phyloP scores from a whole-genome alignment of 805 yeast species.

The Saccharomycodes ludwigii region DNA sequence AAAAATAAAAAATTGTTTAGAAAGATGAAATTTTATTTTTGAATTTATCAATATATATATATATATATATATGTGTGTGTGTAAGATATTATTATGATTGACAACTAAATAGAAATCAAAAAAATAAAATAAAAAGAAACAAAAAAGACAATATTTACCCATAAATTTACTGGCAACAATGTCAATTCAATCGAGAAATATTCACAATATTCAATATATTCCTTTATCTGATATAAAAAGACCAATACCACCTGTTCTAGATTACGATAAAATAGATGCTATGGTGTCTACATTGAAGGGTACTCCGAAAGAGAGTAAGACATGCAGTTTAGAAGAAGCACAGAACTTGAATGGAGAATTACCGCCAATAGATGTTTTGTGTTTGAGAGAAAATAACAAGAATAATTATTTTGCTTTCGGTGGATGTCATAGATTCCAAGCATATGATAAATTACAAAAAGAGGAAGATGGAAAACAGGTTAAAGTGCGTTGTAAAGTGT shows the following conservation, averaged over 20 bases:
- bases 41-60: background rate
- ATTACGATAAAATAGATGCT: slow-evolving; percentile 57
- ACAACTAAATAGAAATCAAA: too few relatives aligned
- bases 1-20: background rate
- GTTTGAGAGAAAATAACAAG: slow-evolving; percentile 50
- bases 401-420: slow-evolving; percentile 67
- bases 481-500: slow-evolving; percentile 54
- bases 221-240: slow-evolving; percentile 60
- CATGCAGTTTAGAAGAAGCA: slow-evolving; percentile 36
- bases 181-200: slow-evolving; percentile 58
- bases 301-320: slow-evolving; percentile 47
- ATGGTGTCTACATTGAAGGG: slow-evolving; percentile 68
- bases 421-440: slow-evolving; percentile 84
- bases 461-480: slow-evolving; percentile 22
- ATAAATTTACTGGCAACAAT: too few relatives aligned
- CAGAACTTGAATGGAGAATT: slow-evolving; percentile 38
- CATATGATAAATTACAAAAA: slow-evolving; percentile 47
- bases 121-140: too few relatives aligned
- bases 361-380: slow-evolving; percentile 74
- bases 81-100: too few relatives aligned
- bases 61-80: too few relatives aligned
- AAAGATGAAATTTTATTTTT: background rate
- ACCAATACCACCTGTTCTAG: slow-evolving; percentile 80
- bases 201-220: slow-evolving; percentile 40
- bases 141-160: too few relatives aligned